Evolutionary conservation across 2,329 filamentous ascomycete genomes (phyloP).

Genomic region (Sordariomycetes sp.): DNA sequence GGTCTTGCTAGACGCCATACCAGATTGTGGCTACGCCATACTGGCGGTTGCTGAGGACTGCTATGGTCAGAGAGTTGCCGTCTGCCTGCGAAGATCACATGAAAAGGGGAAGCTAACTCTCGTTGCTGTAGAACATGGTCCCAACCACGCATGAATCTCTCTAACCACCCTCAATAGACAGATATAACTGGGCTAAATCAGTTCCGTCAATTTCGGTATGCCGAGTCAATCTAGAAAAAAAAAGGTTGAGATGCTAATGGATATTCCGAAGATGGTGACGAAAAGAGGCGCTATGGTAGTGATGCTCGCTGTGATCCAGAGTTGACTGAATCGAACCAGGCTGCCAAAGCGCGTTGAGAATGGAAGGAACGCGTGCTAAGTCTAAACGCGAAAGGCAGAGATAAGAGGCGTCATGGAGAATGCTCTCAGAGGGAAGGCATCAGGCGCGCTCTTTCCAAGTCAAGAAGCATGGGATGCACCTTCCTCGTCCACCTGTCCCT

Average conservation of each 20-base stretch:
- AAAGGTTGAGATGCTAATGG: too few species aligned
- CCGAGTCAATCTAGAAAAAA: background rate
- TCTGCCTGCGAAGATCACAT: background rate
- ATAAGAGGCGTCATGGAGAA: background rate
- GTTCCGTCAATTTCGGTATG: background rate
- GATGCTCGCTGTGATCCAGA: too few species aligned
- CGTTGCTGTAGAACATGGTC: slow-evolving; percentile 88
- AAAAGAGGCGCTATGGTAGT: too few species aligned
- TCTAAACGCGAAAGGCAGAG: background rate
- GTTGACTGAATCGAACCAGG: too few species aligned
- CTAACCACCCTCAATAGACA: background rate
- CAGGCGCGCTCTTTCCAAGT: background rate
- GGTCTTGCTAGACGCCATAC: slow-evolving; percentile 34
- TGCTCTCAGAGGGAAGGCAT: background rate
- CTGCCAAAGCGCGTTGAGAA: too few species aligned
- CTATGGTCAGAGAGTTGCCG: slow-evolving; percentile 11
- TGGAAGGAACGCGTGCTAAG: too few species aligned
- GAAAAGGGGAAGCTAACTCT: slow-evolving; percentile 47
- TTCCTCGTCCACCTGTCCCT: background rate
- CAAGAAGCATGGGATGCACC: background rate
- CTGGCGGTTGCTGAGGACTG: slow-evolving; percentile 70
- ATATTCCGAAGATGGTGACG: too few species aligned
- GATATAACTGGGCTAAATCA: background rate
- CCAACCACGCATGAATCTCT: background rate
- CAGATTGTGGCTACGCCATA: slow-evolving; percentile 93